Evolutionary conservation across 495 filamentous ascomycete genomes (phyloP), one percentile per base, ranked within the genome.

Genomic region (Filosporella fistucella): DNA sequence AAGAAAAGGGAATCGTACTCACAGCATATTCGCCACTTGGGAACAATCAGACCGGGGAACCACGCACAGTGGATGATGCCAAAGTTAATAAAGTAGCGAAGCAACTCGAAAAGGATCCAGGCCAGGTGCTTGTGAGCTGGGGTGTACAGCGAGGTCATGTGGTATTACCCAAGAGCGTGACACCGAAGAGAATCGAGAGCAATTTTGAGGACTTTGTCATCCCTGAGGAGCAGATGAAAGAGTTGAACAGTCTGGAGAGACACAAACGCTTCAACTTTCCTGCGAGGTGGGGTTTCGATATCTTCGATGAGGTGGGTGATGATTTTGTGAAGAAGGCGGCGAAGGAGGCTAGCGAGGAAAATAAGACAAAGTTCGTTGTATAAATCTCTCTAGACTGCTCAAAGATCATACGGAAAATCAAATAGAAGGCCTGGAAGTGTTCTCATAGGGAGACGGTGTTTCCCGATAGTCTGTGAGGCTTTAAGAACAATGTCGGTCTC

Each of bases 1-100:
- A 71, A 32, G 68, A 70, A 44, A 83, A 82, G 67, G 82, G 82
- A 28, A 88, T 89, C 46, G 78, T 83, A 52, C 63, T 89, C 55
- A 82, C 83, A 37, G 85, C 84, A 10, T 89, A 88, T 63, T 80
- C 74, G 49, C 85, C 85, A 13, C 65, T 88, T 0, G 86, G 86
- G 5, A 87, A 72, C 43, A 70, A 66, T 16, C 67, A 67, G 11
- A 68, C 61, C 1, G 66, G 69, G 9, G 63, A 57, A 53, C 62
- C 40, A 37, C 40, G 50, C 14, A 58, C 51, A 7, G 48, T 69
- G 3, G 54, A 58, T 47, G 59, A 66, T 42, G 36, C 45, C 10
- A 55, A 52, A 29, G 58, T 63, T 0, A 37, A 52, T 20, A 40
- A 56, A 32, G 18, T 66, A 4, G 58, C 62, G n/a, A 54, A 59